These are phyloP conservation scores for Solanum etuberosum DNA, from an alignment of 257 asterid genomes.

Conservation along the genomic window DNA sequence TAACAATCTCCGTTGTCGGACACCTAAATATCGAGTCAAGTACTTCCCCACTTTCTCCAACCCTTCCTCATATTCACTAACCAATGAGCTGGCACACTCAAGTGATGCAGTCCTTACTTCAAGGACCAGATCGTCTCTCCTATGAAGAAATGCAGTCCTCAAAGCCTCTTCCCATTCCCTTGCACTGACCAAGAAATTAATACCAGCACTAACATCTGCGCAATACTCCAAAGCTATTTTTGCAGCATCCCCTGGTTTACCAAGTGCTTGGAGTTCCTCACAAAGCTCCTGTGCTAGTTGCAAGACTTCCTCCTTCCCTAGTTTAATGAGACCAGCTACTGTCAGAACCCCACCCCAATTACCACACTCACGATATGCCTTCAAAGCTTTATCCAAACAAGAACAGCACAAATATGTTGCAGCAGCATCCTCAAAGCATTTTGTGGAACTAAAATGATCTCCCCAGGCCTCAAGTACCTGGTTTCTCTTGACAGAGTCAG, in stretches of 20 bases:
- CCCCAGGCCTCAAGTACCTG: slow-evolving; percentile 92
- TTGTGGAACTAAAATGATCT: slow-evolving; percentile 61
- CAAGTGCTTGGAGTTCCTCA: slow-evolving; percentile 89
- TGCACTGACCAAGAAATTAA: slow-evolving; percentile 63
- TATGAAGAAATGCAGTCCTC: slow-evolving; percentile 64
- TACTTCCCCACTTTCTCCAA: slow-evolving; percentile 90
- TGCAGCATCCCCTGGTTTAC: slow-evolving; percentile 89
- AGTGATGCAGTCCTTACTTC: slow-evolving; percentile 65
- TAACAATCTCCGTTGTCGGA: slow-evolving; percentile 79
- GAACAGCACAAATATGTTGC: slow-evolving; percentile 61
- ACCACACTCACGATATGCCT: slow-evolving; percentile 81
- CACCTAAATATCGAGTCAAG: slow-evolving; percentile 75
- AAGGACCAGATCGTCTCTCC: slow-evolving; percentile 55
- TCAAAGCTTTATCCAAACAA: slow-evolving; percentile 72
- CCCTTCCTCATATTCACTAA: slow-evolving; percentile 71
- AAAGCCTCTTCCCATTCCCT: slow-evolving; percentile 96
- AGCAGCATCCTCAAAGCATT: slow-evolving; percentile 89
- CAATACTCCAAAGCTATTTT: slow-evolving; percentile 80
- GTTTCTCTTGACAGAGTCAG: slow-evolving; percentile 37
- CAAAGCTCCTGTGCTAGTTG: slow-evolving; percentile 80
- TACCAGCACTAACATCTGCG: slow-evolving; percentile 48
- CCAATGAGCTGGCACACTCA: slow-evolving; percentile 61
- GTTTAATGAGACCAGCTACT: slow-evolving; percentile 76
- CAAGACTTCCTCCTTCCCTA: slow-evolving; percentile 56
- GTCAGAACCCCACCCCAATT: slow-evolving; percentile 85